These are phyloP conservation scores for Kluyveromyces siamensis DNA, from an alignment of 805 yeast species.

Conservation along the genomic window DNA sequence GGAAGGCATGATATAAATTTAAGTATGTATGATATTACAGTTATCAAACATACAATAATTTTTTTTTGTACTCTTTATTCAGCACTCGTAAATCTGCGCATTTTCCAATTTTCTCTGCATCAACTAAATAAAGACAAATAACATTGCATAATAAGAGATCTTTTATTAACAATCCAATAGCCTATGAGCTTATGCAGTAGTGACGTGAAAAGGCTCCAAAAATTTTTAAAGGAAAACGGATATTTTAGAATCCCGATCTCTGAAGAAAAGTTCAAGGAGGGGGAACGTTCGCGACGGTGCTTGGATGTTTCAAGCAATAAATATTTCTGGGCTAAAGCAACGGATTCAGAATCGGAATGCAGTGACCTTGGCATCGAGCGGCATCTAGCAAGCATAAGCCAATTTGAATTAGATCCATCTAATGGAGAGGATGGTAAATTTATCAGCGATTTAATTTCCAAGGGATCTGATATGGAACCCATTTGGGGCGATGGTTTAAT, in stretches of 20 bases:
- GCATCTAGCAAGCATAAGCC: background rate
- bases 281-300: background rate
- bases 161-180: background rate
- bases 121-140: too few species aligned
- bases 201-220: background rate
- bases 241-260: background rate
- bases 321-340: background rate
- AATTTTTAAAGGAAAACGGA: background rate
- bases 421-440: background rate
- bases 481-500: slow-evolving; percentile 3
- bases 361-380: background rate
- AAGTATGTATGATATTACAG: background rate
- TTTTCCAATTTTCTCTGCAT: too few species aligned
- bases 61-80: too few species aligned
- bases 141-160: too few species aligned
- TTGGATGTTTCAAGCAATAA: too few species aligned
- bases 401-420: background rate
- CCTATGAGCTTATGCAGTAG: background rate
- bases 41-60: background rate
- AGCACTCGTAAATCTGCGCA: too few species aligned
- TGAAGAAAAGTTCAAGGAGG: background rate
- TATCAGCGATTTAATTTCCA: background rate
- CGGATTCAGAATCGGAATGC: background rate
- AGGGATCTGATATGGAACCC: slow-evolving; percentile 1
- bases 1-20: background rate